A percentile compares a stretch with the other conserved stretches of the same genome.
Conservation (phyloP, 441 rosid species). For the Syzygium malaccense region DNA sequence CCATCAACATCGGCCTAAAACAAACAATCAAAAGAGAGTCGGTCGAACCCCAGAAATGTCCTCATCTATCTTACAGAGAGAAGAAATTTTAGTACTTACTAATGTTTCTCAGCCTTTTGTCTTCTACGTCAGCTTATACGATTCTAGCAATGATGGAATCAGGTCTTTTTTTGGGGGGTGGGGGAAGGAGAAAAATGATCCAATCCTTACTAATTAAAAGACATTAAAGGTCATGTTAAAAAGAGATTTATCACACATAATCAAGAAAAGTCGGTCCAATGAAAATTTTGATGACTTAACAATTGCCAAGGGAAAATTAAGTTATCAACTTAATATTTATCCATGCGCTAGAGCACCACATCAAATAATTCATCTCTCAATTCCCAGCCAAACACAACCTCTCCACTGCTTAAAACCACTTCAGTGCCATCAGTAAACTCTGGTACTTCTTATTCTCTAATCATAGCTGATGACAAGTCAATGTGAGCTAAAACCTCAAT, state of each 20-base stretch:
- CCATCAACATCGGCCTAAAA: slow-evolving; percentile 92
- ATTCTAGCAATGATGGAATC: neutral
- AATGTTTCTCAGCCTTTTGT: neutral
- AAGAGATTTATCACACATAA: neutral
- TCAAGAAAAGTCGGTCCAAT: neutral
- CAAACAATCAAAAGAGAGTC: neutral
- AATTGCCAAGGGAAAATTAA: neutral
- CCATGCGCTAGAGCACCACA: neutral
- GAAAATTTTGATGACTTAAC: neutral
- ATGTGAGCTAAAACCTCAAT: neutral
- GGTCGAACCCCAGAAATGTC: neutral
- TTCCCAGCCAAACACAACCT: neutral
- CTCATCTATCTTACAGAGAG: neutral
- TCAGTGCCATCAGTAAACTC: neutral
- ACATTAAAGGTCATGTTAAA: neutral
- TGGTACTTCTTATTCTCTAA: neutral
- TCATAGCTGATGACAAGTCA: neutral
- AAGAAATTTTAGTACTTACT: neutral
- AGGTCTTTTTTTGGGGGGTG: neutral
- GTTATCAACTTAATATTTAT: neutral
- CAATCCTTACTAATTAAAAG: neutral
- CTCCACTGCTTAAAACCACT: neutral
- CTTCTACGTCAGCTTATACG: neutral
- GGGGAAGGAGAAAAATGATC: neutral
- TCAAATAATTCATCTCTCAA: neutral